Conservation (phyloP, 345 rosid species). For the Gynandropsis gynandra region DNA sequence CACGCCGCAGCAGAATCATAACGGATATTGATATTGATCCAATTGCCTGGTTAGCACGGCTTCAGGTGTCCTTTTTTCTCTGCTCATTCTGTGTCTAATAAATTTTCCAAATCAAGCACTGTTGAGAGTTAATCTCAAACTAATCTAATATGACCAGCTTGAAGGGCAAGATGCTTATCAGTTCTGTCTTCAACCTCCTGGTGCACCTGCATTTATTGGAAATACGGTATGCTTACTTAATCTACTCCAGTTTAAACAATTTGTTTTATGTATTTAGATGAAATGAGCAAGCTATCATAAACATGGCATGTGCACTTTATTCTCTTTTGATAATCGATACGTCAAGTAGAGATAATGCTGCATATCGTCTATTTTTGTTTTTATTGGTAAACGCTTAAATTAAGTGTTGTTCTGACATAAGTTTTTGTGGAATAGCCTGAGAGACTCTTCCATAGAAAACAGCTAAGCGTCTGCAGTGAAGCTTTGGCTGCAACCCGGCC, state of each 20-base stretch:
- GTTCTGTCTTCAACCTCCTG: slow-evolving; percentile 86
- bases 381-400: background rate
- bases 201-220: slow-evolving; percentile 89
- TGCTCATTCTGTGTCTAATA: background rate
- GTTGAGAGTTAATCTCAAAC: background rate
- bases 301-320: background rate
- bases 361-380: too few species aligned
- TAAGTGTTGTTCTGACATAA: slow-evolving; percentile 28
- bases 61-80: slow-evolving; percentile 47
- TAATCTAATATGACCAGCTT: slow-evolving; percentile 33
- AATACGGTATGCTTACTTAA: slow-evolving; percentile 61
- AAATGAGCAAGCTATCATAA: background rate
- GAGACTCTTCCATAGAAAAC: slow-evolving; percentile 79
- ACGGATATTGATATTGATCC: slow-evolving; percentile 70
- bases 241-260: background rate
- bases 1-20: slow-evolving; percentile 67
- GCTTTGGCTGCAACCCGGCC: slow-evolving; percentile 96
- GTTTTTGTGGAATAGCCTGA: slow-evolving; percentile 79
- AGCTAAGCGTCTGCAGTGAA: slow-evolving; percentile 69
- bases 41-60: slow-evolving; percentile 65
- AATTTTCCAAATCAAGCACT: background rate
- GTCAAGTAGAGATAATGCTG: too few species aligned
- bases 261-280: too few species aligned
- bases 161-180: slow-evolving; percentile 87
- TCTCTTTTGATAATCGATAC: background rate